Conservation (phyloP, 148 eudicot genomes). For the Heliosperma pusillum region DNA sequence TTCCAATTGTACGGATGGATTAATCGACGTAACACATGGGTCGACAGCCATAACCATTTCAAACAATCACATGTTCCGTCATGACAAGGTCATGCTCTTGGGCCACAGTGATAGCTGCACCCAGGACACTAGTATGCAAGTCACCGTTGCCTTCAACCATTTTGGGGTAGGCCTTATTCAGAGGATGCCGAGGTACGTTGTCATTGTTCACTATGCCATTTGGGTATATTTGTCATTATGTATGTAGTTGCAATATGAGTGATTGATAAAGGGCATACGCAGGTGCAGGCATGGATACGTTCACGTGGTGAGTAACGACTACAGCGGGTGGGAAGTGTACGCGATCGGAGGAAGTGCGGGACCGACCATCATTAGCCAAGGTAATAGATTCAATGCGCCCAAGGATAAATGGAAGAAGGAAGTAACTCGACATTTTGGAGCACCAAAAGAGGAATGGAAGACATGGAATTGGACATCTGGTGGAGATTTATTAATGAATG, state of each 20-base stretch:
- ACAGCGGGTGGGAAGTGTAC: constrained; percentile 11
- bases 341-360: constrained; percentile 19
- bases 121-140: constrained; percentile 9
- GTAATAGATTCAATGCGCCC: constrained; percentile 12
- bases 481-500: constrained; percentile 55
- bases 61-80: constrained; percentile 16
- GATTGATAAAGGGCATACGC: not conserved
- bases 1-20: constrained; percentile 14
- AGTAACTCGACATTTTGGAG: constrained; percentile 51
- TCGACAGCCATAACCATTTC: constrained; percentile 8
- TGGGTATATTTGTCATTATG: too few species aligned
- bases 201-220: too few species aligned
- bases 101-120: constrained; percentile 11
- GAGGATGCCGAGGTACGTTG: constrained; percentile 14
- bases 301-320: constrained; percentile 19
- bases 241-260: not conserved
- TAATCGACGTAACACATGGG: constrained; percentile 5
- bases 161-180: constrained; percentile 16
- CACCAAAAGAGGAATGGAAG: constrained; percentile 42
- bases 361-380: constrained; percentile 18
- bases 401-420: constrained; percentile 4
- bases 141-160: constrained; percentile 10
- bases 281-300: constrained; percentile 17
- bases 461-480: constrained; percentile 64
- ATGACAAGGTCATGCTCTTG: constrained; percentile 17